Evolutionary conservation across 2,329 filamentous ascomycete genomes (phyloP).

Genomic region (Neonectria neomacrospora): DNA sequence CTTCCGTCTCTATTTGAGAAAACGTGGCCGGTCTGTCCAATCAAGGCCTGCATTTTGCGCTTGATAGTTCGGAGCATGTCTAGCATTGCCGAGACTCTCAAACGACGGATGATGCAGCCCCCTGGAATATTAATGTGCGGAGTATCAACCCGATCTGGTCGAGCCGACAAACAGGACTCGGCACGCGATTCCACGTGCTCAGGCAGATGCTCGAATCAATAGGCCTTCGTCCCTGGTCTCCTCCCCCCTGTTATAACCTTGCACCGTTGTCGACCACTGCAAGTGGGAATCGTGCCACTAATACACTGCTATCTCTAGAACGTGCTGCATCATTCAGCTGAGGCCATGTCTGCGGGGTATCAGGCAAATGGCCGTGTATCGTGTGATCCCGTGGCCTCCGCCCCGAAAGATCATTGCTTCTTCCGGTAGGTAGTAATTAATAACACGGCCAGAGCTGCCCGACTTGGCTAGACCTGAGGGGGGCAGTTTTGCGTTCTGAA

Average conservation of each 20-base stretch:
- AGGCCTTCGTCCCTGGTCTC: neutral
- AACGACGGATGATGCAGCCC: no score
- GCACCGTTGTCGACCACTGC: neutral
- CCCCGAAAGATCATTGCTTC: conserved; percentile 20
- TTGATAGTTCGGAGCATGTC: neutral
- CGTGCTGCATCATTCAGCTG: conserved; percentile 2
- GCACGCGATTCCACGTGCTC: neutral
- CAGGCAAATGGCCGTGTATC: neutral
- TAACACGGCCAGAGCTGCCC: conserved; percentile 12
- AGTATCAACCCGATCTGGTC: neutral
- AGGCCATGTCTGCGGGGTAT: conserved; percentile 10
- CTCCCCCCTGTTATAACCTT: neutral
- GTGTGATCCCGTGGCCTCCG: conserved; percentile 20
- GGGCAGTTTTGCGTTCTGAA: neutral
- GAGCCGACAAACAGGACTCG: neutral
- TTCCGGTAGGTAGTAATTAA: conserved; percentile 24
- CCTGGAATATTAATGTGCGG: neutral
- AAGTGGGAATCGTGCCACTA: conserved; percentile 14
- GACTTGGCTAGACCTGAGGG: conserved; percentile 12
- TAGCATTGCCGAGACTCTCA: neutral
- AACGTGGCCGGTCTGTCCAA: neutral
- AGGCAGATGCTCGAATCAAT: neutral
- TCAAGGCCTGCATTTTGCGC: neutral
- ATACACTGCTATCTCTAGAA: conserved; percentile 1
- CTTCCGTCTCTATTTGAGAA: neutral